Percentiles rank a stretch among this genome's conserved stretches.
phyloP scores from a whole-genome alignment of 345 rosid genomes.

The Clausena lansium region DNA sequence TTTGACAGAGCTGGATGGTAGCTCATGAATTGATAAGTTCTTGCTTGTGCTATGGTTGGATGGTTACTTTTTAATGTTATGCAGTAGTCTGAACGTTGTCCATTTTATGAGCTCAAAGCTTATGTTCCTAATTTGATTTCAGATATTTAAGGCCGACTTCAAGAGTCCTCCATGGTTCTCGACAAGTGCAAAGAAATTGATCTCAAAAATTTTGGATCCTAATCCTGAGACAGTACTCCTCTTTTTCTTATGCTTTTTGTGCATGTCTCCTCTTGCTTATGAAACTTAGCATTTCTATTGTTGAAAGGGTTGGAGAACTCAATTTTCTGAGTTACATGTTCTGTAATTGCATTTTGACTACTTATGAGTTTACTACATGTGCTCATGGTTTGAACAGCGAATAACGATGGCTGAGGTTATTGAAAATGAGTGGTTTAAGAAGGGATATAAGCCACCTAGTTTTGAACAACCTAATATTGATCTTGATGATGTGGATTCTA shows the following conservation, averaged over 20 bases:
- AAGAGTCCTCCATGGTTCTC: slow-evolving; percentile 96
- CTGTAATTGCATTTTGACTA: neutral
- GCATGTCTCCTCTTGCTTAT: neutral
- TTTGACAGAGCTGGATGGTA: neutral
- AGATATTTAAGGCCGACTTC: slow-evolving; percentile 94
- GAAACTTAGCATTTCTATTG: slow-evolving; percentile 1
- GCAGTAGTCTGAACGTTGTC: neutral
- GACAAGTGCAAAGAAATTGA: slow-evolving; percentile 86
- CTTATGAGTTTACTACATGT: slow-evolving; percentile 13
- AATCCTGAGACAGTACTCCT: slow-evolving; percentile 71
- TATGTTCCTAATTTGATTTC: slow-evolving; percentile 25
- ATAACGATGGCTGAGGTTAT: slow-evolving; percentile 76
- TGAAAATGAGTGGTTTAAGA: slow-evolving; percentile 96
- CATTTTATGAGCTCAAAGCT: neutral
- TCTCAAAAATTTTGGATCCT: slow-evolving; percentile 88
- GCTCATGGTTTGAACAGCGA: slow-evolving; percentile 59
- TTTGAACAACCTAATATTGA: slow-evolving; percentile 78
- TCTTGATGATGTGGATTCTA: slow-evolving; percentile 82
- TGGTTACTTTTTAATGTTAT: neutral
- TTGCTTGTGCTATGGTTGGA: neutral
- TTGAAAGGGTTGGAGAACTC: neutral
- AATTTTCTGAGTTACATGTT: slow-evolving; percentile 5
- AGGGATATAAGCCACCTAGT: slow-evolving; percentile 84
- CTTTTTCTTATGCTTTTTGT: neutral
- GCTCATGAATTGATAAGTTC: neutral